These are phyloP conservation scores for Monosiga brevicollis DNA, from an alignment of 78 protist genomes.

Conservation along the genomic window DNA sequence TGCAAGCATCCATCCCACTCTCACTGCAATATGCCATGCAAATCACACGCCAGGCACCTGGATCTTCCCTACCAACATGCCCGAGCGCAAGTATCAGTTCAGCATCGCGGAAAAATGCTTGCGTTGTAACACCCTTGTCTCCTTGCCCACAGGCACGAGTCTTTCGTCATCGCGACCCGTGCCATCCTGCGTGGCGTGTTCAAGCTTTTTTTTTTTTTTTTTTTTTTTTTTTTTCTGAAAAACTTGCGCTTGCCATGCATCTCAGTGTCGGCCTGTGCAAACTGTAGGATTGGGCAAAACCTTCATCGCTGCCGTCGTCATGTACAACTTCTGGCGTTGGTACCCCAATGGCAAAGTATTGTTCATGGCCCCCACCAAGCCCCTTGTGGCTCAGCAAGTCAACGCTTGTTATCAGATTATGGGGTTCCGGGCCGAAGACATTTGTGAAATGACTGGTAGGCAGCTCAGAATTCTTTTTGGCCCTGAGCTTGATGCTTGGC, in stretches of 20 bases:
- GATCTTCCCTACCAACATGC: constrained; percentile 30
- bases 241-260: neutral
- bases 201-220: neutral
- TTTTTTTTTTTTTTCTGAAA: neutral
- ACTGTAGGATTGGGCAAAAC: constrained; percentile 83
- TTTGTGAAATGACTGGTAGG: constrained; percentile 55
- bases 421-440: constrained; percentile 19
- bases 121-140: constrained; percentile 68
- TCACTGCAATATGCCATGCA: too few species aligned
- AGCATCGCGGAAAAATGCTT: constrained; percentile 37
- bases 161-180: too few species aligned
- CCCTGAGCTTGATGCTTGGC: neutral
- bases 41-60: constrained; percentile 4
- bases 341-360: constrained; percentile 73
- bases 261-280: neutral
- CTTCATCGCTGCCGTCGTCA: constrained; percentile 86
- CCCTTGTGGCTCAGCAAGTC: constrained; percentile 87
- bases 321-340: constrained; percentile 86
- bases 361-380: constrained; percentile 92
- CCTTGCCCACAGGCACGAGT: constrained; percentile 81
- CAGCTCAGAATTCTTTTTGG: too few species aligned
- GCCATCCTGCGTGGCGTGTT: neutral
- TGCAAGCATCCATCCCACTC: too few species aligned
- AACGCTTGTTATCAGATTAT: constrained; percentile 53
- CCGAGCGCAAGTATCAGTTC: constrained; percentile 57